These are phyloP conservation scores for Hortaea werneckii DNA, from an alignment of 2,329 filamentous ascomycete species.

Conservation along the genomic window DNA sequence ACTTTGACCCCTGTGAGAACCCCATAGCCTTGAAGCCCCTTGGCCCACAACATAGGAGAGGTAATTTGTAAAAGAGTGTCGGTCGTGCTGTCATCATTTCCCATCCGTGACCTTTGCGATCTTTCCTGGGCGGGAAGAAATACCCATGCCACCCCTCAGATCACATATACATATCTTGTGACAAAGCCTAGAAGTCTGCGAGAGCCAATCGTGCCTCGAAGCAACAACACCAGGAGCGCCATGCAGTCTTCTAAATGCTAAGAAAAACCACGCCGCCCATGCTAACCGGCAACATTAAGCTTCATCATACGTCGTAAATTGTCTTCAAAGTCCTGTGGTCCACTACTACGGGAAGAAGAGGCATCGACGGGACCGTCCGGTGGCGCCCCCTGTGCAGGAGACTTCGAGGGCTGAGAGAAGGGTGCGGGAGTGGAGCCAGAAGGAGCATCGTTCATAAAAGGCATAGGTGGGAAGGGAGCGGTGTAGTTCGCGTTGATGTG, in stretches of 20 bases:
- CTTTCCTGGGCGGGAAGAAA: too few species aligned
- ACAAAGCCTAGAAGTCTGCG: background rate
- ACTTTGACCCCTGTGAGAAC: too few species aligned
- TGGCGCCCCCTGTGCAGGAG: background rate
- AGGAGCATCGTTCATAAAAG: constrained; percentile 3
- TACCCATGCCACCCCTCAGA: background rate
- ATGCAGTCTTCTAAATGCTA: constrained; percentile 6
- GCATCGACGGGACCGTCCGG: background rate
- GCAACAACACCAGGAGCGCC: constrained; percentile 3
- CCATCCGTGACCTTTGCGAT: too few species aligned
- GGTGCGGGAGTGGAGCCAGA: background rate
- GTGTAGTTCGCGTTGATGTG: constrained; percentile 16
- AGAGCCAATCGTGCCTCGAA: background rate
- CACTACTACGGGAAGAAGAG: constrained; percentile 4
- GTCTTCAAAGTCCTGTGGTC: constrained; percentile 28
- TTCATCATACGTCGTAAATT: constrained; percentile 32
- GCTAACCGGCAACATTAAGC: constrained; percentile 18
- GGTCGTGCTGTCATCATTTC: too few species aligned
- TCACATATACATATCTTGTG: background rate
- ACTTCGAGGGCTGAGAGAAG: background rate
- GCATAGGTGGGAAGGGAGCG: background rate
- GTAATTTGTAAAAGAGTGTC: too few species aligned
- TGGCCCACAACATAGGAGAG: too few species aligned
- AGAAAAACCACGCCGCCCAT: background rate
- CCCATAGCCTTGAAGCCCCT: too few species aligned